Conservation (phyloP, 352 stramenopile genomes). For the Phytophthora pini region DNA sequence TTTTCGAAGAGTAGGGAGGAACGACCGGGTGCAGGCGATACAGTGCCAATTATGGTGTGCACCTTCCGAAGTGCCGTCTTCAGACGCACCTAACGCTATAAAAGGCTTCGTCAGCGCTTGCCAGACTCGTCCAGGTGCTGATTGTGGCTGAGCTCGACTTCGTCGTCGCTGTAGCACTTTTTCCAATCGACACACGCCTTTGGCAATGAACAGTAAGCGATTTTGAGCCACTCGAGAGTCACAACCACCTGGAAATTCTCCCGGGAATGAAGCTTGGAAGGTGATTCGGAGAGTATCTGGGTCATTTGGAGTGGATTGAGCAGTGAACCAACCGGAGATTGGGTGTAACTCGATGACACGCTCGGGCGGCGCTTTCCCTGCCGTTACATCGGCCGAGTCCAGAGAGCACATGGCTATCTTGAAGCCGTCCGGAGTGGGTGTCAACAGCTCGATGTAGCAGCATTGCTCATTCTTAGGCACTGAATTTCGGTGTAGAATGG, state of each 20-base stretch:
- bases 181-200: slow-evolving; percentile 33
- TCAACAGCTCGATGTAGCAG: slow-evolving; percentile 39
- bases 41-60: slow-evolving; percentile 42
- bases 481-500: background rate
- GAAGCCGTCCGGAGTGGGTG: slow-evolving; percentile 21
- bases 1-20: slow-evolving; percentile 23
- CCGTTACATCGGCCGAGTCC: slow-evolving; percentile 23
- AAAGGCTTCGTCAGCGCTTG: slow-evolving; percentile 15
- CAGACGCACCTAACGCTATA: slow-evolving; percentile 14
- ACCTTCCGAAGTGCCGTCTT: slow-evolving; percentile 15
- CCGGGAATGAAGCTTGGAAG: slow-evolving; percentile 35
- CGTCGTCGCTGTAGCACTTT: slow-evolving; percentile 31
- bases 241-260: slow-evolving; percentile 20
- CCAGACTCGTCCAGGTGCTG: slow-evolving; percentile 19
- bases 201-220: slow-evolving; percentile 29
- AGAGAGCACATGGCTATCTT: slow-evolving; percentile 31
- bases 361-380: slow-evolving; percentile 30
- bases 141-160: slow-evolving; percentile 7
- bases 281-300: slow-evolving; percentile 23
- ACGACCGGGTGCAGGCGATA: slow-evolving; percentile 37
- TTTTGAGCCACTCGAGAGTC: slow-evolving; percentile 19
- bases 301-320: slow-evolving; percentile 8
- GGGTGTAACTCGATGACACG: slow-evolving; percentile 34
- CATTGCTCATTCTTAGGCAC: slow-evolving; percentile 35
- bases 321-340: slow-evolving; percentile 35